Evolutionary conservation across 179 eudicot genomes (phyloP), one percentile per base, ranked within the genome.

Genomic region (Silene coronaria): DNA sequence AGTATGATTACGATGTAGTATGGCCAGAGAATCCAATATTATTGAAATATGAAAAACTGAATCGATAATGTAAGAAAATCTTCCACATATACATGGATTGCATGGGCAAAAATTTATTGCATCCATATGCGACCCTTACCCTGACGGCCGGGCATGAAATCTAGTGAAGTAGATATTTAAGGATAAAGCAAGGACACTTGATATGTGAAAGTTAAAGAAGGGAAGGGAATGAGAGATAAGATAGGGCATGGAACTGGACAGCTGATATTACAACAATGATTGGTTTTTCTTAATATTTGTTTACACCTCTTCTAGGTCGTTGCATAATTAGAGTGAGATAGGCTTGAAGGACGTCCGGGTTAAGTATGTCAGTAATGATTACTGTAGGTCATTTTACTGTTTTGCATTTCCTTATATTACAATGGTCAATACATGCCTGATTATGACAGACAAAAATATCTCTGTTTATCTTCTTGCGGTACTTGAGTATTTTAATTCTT

Each of bases 281-380:
- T 55, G 6, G 59, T 55, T 55, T 14, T n/a, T 55, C 21, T 55
- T 55, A 55, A 45, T 45, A 45, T 17, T 55, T 6, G 59, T 55
- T 55, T 55, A 55, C 59, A 17, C 21, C 59, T 55, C 22, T 55
- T 55, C 59, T 55, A n/a, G 21, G 8, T 17, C 21, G 59, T 55
- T 55, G 59, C 22, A 55, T 55, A 55, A 55, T 55, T 55, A 55
- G 59, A 55, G 59, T 55, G 59, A 55, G 59, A 55, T 55, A n/a
- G 58, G 22, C 59, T 5, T 55, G 59, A n/a, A n/a, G 19, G 7
- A 55, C 21, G 59, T 55, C 13, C 8, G 9, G 48, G 48, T 42
- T 0, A 55, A n/a, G 9, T 55, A 55, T 55, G 59, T 21, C 59
- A 22, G 59, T 17, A 53, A 53, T 51, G 57, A 16, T 51, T 51